A percentile compares a stretch with the other conserved stretches of the same genome.
These are phyloP conservation scores for Pholiota microspora DNA, from an alignment of 768 basidiomycete genomes.

Conservation along the genomic window DNA sequence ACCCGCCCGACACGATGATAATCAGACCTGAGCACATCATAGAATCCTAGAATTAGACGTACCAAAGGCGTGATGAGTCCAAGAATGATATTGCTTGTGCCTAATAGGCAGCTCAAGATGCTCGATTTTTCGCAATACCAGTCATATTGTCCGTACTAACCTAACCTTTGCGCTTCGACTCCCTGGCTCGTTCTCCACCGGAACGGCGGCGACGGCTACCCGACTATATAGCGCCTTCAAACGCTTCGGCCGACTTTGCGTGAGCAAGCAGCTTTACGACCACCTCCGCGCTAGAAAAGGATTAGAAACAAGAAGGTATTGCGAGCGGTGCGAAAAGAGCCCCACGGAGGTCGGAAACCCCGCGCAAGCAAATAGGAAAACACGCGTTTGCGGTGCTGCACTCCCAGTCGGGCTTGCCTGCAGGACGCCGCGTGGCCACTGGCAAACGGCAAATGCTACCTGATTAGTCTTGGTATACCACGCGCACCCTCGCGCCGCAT, in stretches of 20 bases:
- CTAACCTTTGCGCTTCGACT: not conserved
- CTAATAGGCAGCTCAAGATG: not conserved
- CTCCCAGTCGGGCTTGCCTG: slow-evolving; percentile 6
- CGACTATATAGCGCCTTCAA: not conserved
- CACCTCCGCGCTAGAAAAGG: not conserved
- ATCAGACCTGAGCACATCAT: not conserved
- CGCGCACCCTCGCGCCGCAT: not conserved
- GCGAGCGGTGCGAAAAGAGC: not conserved
- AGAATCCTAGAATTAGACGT: not conserved
- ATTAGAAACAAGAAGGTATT: not conserved
- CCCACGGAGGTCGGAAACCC: not conserved
- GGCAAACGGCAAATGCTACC: not conserved
- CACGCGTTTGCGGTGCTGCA: slow-evolving; percentile 9
- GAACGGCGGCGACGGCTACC: not conserved
- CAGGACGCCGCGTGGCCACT: slow-evolving; percentile 11
- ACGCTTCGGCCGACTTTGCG: not conserved
- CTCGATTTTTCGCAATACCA: not conserved
- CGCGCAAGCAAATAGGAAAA: not conserved
- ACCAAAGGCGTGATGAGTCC: not conserved
- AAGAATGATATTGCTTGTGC: not conserved
- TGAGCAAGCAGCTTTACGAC: not conserved
- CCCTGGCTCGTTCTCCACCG: not conserved
- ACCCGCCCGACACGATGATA: not conserved
- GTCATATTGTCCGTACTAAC: not conserved
- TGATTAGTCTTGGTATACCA: not conserved